A percentile compares a stretch with the other conserved stretches of the same genome.
These are phyloP conservation scores for Peziza echinospora DNA, from an alignment of 495 filamentous ascomycete species.

Conservation along the genomic window DNA sequence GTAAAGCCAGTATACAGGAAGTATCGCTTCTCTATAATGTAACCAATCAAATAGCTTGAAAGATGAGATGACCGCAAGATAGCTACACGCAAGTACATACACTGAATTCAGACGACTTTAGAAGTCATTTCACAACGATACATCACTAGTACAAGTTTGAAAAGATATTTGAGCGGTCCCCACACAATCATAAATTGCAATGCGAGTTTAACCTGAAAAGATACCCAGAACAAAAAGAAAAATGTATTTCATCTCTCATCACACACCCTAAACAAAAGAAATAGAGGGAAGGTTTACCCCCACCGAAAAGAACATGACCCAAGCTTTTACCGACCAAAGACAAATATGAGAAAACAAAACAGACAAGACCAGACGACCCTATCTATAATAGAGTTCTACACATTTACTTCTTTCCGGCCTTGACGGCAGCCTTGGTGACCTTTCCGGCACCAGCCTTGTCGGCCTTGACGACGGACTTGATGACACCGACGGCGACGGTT, in stretches of 20 bases:
- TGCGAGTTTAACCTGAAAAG: background rate
- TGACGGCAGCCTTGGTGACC: slow-evolving; percentile 43
- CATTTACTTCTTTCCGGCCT: slow-evolving; percentile 21
- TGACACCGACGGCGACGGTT: slow-evolving; percentile 94
- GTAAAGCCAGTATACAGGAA: too few species aligned
- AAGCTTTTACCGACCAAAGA: background rate
- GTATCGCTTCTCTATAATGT: too few species aligned
- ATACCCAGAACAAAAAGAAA: background rate
- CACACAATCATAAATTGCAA: too few species aligned
- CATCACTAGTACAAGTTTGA: too few species aligned
- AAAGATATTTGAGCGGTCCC: too few species aligned
- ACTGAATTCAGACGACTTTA: too few species aligned
- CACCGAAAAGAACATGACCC: background rate
- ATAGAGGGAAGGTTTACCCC: background rate
- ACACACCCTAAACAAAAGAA: background rate
- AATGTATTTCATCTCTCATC: background rate
- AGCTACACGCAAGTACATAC: too few species aligned
- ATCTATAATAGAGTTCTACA: background rate
- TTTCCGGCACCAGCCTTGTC: slow-evolving; percentile 40
- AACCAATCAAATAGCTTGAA: too few species aligned
- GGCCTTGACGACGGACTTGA: slow-evolving; percentile 67
- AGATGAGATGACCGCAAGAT: too few species aligned
- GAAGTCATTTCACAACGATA: too few species aligned
- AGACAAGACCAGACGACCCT: background rate
- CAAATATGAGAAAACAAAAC: background rate